Percentiles rank a stretch among this genome's conserved stretches.
Conservation (phyloP, 108 stramenopile species). For the Cyclotella choctawhatcheeana region DNA sequence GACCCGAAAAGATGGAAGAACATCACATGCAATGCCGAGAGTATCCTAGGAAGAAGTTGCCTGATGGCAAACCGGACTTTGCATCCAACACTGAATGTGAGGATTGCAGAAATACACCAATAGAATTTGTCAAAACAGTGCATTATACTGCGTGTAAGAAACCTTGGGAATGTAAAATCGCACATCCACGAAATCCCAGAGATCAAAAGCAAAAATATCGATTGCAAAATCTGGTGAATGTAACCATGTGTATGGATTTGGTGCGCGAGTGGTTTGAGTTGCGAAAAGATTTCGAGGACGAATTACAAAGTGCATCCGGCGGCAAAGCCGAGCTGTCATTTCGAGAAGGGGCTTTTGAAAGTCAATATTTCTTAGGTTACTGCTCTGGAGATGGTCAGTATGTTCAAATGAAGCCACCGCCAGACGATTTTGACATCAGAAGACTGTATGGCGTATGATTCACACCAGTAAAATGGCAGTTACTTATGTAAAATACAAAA, state of each 20-base stretch:
- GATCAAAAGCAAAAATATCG: slow-evolving; percentile 63
- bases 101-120: slow-evolving; percentile 68
- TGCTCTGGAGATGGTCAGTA: slow-evolving; percentile 50
- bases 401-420: slow-evolving; percentile 57
- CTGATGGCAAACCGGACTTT: slow-evolving; percentile 54
- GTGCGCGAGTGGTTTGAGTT: slow-evolving; percentile 66
- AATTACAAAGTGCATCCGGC: slow-evolving; percentile 38
- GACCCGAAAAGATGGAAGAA: slow-evolving; percentile 55
- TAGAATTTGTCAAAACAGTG: slow-evolving; percentile 59
- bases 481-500: too few species aligned
- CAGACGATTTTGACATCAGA: slow-evolving; percentile 62
- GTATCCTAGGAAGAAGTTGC: slow-evolving; percentile 51
- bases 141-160: slow-evolving; percentile 84
- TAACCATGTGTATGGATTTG: slow-evolving; percentile 62
- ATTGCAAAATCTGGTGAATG: slow-evolving; percentile 64
- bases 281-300: slow-evolving; percentile 61
- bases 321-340: slow-evolving; percentile 30
- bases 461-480: too few species aligned
- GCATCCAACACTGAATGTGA: slow-evolving; percentile 59
- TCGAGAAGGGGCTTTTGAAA: slow-evolving; percentile 53
- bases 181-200: slow-evolving; percentile 58
- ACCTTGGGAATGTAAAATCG: slow-evolving; percentile 74
- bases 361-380: slow-evolving; percentile 69
- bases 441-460: slow-evolving; percentile 52
- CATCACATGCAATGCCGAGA: slow-evolving; percentile 70